Evolutionary conservation across 768 basidiomycete species (phyloP).

Genomic region (Symmetrospora coprosmae): DNA sequence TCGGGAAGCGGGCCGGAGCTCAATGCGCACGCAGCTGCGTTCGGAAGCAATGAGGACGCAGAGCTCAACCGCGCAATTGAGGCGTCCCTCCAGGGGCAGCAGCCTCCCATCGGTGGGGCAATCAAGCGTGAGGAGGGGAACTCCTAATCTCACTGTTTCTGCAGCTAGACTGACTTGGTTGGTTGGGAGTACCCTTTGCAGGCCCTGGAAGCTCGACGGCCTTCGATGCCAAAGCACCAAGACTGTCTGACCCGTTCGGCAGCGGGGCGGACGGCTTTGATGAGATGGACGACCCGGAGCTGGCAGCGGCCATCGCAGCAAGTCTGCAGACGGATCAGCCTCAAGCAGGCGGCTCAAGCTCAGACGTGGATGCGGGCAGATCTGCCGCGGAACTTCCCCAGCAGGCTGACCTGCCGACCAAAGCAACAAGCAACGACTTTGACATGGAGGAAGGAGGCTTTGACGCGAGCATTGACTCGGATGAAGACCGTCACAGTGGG

Average conservation of each 20-base stretch:
- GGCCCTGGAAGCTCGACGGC: neutral
- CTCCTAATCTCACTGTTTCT: no score
- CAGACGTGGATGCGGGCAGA: neutral
- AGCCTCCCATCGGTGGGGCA: no score
- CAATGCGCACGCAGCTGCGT: neutral
- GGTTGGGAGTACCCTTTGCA: neutral
- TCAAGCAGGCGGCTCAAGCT: neutral
- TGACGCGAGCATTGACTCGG: neutral
- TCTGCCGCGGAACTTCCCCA: neutral
- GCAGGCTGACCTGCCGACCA: neutral
- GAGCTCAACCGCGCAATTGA: slow-evolving; percentile 18
- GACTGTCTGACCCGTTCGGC: no score
- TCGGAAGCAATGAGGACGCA: slow-evolving; percentile 17
- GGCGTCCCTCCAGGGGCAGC: neutral
- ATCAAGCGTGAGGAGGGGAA: no score
- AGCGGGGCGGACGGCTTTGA: neutral
- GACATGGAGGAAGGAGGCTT: neutral
- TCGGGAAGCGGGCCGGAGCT: slow-evolving; percentile 1
- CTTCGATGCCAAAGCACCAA: neutral
- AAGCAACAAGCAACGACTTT: neutral
- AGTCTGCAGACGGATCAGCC: neutral
- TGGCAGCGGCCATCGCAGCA: slow-evolving; percentile 18
- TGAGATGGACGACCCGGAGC: slow-evolving; percentile 6
- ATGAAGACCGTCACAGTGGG: no score
- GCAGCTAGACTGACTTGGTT: no score